phyloP scores from a whole-genome alignment of 192 early-diverging fungal species.

The Podila epicladia region DNA sequence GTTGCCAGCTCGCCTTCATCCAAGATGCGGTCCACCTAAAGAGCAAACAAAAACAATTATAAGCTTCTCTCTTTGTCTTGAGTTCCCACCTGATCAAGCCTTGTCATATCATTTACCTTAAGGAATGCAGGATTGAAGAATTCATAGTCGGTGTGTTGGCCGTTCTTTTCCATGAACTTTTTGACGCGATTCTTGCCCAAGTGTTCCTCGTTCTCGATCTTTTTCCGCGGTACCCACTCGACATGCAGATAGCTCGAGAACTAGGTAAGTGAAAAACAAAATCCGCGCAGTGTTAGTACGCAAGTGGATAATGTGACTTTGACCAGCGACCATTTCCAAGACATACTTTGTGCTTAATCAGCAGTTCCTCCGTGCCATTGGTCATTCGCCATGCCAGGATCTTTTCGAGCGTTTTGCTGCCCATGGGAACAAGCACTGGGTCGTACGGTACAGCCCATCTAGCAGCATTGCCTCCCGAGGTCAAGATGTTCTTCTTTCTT shows the following conservation, averaged over 20 bases:
- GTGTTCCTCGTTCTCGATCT: constrained; percentile 60
- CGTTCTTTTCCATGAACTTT: constrained; percentile 76
- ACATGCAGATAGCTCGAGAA: constrained; percentile 78
- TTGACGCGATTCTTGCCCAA: constrained; percentile 76
- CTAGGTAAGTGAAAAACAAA: constrained; percentile 29
- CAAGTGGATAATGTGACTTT: no score
- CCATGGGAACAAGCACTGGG: constrained; percentile 65
- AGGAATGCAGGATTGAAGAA: constrained; percentile 74
- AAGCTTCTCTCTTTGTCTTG: no score
- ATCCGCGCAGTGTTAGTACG: not conserved
- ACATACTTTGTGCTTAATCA: constrained; percentile 84
- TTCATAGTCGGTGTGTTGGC: constrained; percentile 60
- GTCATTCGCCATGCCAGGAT: constrained; percentile 61
- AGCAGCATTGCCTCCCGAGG: constrained; percentile 36
- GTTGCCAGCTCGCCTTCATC: constrained; percentile 81
- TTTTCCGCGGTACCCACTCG: constrained; percentile 72
- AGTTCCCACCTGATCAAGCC: not conserved
- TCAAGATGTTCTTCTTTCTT: constrained; percentile 35
- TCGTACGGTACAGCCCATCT: constrained; percentile 57
- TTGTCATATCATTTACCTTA: constrained; percentile 51
- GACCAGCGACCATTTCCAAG: not conserved
- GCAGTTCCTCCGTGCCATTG: constrained; percentile 66
- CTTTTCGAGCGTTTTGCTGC: constrained; percentile 57
- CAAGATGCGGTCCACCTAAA: constrained; percentile 79
- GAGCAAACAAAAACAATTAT: not conserved